Evolutionary conservation across 306 rosid genomes (phyloP), one percentile per base, ranked within the genome.

Genomic region (Lathyrus sativus): DNA sequence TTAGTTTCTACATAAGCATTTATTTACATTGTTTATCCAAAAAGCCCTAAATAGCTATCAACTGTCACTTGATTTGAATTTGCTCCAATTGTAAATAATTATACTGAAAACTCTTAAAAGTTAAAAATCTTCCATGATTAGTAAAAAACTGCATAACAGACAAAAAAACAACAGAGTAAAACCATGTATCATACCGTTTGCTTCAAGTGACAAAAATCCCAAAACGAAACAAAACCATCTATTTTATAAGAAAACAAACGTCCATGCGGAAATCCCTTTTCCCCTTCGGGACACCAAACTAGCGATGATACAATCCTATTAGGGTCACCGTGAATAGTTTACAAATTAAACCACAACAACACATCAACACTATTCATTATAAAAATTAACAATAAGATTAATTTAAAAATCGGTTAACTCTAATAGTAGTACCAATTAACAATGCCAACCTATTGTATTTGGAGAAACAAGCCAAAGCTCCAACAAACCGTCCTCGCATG

Each of bases 391-490:
- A 10, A 18, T 2, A 9, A 48, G 1, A 48, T 2, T 0, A 7
- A 9, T 9, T 41, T 1, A 0, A 51, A 18, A 3, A 8, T 1
- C 2, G 44, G 5, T 31, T 31, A 33, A 33, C 7, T 0, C 7
- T 33, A 5, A 33, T 33, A 33, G 37, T 33, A 33, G 37, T 33
- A 33, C 37, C 88, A 92, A 75, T 78, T 90, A 96, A 80, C 91
- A 86, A 91, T 95, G 99, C 97, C 97, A 95, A 15, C 92, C 96
- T 1, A 88, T 91, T 37, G 96, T 80, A 38, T 92, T 96, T 3
- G 99, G 92, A 55, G 97, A 95, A 38, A 95, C 97, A 11, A 90
- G 92, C 99, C 97, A 95, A 73, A 95, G 74, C 84, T 95, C 99
- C 6, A 95, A 75, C 4, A 96, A 86, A 26, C 91, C 97, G 26